Evolutionary conservation across 2,329 filamentous ascomycete species (phyloP).

Genomic region (Stachybotrys chlorohalonatus): DNA sequence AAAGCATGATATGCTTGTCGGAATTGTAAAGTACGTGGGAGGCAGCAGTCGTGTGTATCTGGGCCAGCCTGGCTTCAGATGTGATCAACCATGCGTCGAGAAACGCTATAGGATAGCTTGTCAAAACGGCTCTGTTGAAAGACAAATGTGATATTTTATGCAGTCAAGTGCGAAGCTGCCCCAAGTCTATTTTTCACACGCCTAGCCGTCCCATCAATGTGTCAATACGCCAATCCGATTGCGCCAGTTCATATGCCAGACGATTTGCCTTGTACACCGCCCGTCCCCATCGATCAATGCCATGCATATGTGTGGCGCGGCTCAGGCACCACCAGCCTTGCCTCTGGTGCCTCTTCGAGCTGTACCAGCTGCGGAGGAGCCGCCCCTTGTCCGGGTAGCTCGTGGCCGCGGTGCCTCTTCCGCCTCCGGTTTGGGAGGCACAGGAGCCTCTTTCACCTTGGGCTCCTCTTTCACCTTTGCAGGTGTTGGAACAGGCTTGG

Average conservation of each 20-base stretch:
- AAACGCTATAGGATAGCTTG: background rate
- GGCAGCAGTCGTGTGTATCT: background rate
- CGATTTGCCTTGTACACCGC: background rate
- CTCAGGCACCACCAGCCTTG: conserved; percentile 4
- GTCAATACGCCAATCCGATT: background rate
- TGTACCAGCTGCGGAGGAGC: conserved; percentile 10
- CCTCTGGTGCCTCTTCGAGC: conserved; percentile 18
- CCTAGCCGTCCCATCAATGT: conserved; percentile 1
- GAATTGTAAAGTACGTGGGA: background rate
- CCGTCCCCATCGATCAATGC: background rate
- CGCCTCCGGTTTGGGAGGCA: conserved; percentile 2
- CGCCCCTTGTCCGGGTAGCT: conserved; percentile 12
- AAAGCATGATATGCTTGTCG: background rate
- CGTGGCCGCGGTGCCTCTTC: conserved; percentile 19
- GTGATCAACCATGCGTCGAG: background rate
- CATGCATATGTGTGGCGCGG: background rate
- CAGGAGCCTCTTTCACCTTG: conserved; percentile 9
- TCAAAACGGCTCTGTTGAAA: background rate
- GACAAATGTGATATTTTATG: background rate
- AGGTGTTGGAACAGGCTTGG: conserved; percentile 4
- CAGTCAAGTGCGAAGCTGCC: background rate
- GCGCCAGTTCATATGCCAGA: background rate
- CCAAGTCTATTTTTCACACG: background rate
- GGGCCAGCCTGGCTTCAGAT: background rate
- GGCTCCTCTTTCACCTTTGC: conserved; percentile 17